Evolutionary conservation across 176 grass and related monocot species (phyloP), one percentile per base, ranked within the genome.

Genomic region (Bolboschoenus planiculmis): DNA sequence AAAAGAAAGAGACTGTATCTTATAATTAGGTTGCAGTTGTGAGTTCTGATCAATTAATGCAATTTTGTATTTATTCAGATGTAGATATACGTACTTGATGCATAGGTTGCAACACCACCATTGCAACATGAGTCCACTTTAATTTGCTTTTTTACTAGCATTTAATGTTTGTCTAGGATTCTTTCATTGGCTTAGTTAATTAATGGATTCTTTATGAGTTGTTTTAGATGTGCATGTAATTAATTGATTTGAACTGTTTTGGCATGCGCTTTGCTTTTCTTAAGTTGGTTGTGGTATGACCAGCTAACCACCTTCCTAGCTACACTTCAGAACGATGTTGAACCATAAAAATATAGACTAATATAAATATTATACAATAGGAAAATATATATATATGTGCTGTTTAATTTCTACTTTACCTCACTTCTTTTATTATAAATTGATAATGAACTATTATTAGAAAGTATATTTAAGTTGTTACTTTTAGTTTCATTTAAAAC

Each of bases 211-310:
- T 11, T 79, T 23, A 50, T 33, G 44, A 14, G 26, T 79, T 55
- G 27, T 34, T 79, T 78, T 79, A 15, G 48, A 79, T 57, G 47
- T 34, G 4, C n/a, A n/a, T n/a, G n/a, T n/a, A n/a, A n/a, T 79
- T 79, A 20, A 55, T 57, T 79, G 50, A 79, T 40, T 79, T 57
- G 51, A 58, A 79, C 51, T 56, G 23, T 27, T 54, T 78, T 78
- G 44, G 43, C 15, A 78, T 53, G 71, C 51, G 30, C 18, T 83
- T 65, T 71, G n/a, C 30, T 55, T 53, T 72, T 54, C 15, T 50
- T 31, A 10, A n/a, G 61, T 70, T 54, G 9, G 81, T 84, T 50
- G 30, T 79, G 42, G 27, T 58, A 79, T 79, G 76, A 79, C 77
- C 3, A 35, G 2, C 46, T 56, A 58, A 37, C 77, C 48, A 37